Evolutionary conservation across 768 basidiomycete genomes (phyloP).

Genomic region (Tricholoma furcatifolium): DNA sequence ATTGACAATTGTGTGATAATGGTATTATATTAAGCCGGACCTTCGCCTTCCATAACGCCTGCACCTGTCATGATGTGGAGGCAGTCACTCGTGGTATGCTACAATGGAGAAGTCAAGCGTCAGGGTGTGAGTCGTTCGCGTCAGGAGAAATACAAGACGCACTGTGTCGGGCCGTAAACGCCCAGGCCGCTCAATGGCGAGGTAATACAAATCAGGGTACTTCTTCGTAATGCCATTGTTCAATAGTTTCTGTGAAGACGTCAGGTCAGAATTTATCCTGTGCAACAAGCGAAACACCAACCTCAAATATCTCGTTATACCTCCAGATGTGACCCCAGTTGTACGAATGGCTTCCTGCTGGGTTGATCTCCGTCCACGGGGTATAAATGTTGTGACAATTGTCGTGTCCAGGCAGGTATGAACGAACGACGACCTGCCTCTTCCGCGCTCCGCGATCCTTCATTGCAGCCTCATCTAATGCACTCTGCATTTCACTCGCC

Average conservation of each 20-base stretch:
- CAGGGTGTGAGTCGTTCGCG: neutral
- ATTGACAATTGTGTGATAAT: neutral
- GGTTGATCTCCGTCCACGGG: slow-evolving; percentile 47
- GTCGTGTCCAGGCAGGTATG: slow-evolving; percentile 67
- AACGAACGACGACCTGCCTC: slow-evolving; percentile 52
- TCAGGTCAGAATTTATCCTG: slow-evolving; percentile 6
- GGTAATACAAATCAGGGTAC: slow-evolving; percentile 56
- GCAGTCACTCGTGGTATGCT: slow-evolving; percentile 46
- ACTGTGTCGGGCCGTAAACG: slow-evolving; percentile 66
- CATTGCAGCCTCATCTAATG: slow-evolving; percentile 34
- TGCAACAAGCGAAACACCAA: slow-evolving; percentile 21
- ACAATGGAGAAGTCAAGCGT: neutral
- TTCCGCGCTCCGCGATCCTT: slow-evolving; percentile 18
- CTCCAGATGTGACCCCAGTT: slow-evolving; percentile 65
- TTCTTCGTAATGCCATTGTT: slow-evolving; percentile 24
- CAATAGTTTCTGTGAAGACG: slow-evolving; percentile 37
- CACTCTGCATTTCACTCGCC: slow-evolving; percentile 49
- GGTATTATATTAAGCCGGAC: slow-evolving; percentile 2
- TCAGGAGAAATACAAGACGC: slow-evolving; percentile 22
- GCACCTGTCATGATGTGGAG: slow-evolving; percentile 48
- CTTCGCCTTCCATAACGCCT: slow-evolving; percentile 42
- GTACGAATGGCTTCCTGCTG: slow-evolving; percentile 49
- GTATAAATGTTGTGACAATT: slow-evolving; percentile 49
- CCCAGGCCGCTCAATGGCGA: slow-evolving; percentile 61
- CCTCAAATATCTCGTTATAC: slow-evolving; percentile 61